These are phyloP conservation scores for Pseudogymnoascus sp. DNA, from an alignment of 2,329 filamentous ascomycete species.

Conservation along the genomic window DNA sequence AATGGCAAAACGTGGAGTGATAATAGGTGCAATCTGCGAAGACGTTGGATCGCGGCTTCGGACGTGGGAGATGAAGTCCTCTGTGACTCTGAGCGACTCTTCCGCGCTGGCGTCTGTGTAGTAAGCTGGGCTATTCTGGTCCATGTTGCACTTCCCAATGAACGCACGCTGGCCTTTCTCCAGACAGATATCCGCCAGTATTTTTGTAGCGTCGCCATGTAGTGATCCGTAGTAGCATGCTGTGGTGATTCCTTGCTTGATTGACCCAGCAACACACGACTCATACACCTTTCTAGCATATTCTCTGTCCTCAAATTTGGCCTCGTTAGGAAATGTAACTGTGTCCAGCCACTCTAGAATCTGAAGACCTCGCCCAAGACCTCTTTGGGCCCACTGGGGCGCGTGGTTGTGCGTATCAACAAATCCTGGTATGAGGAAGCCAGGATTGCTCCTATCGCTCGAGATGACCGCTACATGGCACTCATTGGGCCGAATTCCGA, in stretches of 20 bases:
- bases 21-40: constrained; percentile 39
- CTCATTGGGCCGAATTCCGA: neutral
- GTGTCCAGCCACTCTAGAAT: constrained; percentile 52
- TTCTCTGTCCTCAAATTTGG: constrained; percentile 53
- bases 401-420: constrained; percentile 63
- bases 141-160: constrained; percentile 69
- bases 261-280: constrained; percentile 65
- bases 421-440: neutral
- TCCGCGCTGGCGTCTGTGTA: constrained; percentile 42
- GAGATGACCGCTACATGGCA: neutral
- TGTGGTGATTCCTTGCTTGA: constrained; percentile 82
- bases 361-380: constrained; percentile 22
- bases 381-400: constrained; percentile 43
- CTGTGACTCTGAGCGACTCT: constrained; percentile 38
- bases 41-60: constrained; percentile 32
- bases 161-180: constrained; percentile 73
- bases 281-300: constrained; percentile 64
- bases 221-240: constrained; percentile 85
- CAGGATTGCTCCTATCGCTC: neutral
- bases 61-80: constrained; percentile 14
- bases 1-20: constrained; percentile 44
- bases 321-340: constrained; percentile 56
- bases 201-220: constrained; percentile 73
- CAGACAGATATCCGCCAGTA: constrained; percentile 75
- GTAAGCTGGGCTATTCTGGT: constrained; percentile 52